phyloP scores from a whole-genome alignment of 2,329 filamentous ascomycete species.

The Apiospora aurea region DNA sequence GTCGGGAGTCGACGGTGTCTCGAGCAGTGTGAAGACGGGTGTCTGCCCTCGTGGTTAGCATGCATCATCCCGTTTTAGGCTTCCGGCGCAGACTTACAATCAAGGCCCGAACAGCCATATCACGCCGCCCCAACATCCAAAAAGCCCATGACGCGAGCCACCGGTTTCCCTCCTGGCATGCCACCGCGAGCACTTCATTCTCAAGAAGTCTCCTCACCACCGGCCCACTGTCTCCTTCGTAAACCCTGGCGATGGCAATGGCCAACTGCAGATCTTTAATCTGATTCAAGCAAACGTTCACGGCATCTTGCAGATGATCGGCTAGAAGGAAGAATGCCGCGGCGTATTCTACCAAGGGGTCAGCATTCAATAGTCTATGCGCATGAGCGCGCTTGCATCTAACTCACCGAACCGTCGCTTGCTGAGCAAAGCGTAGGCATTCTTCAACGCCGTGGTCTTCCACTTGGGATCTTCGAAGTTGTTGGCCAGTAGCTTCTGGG shows the following conservation, averaged over 20 bases:
- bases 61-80: background rate
- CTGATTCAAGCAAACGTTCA: constrained; percentile 86
- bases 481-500: constrained; percentile 81
- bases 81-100: constrained; percentile 63
- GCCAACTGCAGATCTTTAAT: constrained; percentile 89
- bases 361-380: constrained; percentile 42
- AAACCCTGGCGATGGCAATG: constrained; percentile 85
- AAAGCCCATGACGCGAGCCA: constrained; percentile 98
- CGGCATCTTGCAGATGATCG: constrained; percentile 82
- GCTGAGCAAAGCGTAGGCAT: constrained; percentile 93
- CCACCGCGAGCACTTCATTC: constrained; percentile 79
- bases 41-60: constrained; percentile 56
- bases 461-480: constrained; percentile 89
- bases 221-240: constrained; percentile 83
- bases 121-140: constrained; percentile 83
- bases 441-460: constrained; percentile 90
- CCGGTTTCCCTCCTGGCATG: constrained; percentile 82
- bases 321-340: constrained; percentile 95
- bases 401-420: constrained; percentile 81
- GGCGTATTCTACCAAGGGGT: constrained; percentile 78
- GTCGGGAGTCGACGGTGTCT: constrained; percentile 71
- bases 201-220: constrained; percentile 77
- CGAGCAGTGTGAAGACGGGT: constrained; percentile 77
- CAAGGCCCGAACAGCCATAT: constrained; percentile 84
- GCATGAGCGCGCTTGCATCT: background rate